phyloP scores from a whole-genome alignment of 805 yeast genomes.

The Naumovozyma castellii region DNA sequence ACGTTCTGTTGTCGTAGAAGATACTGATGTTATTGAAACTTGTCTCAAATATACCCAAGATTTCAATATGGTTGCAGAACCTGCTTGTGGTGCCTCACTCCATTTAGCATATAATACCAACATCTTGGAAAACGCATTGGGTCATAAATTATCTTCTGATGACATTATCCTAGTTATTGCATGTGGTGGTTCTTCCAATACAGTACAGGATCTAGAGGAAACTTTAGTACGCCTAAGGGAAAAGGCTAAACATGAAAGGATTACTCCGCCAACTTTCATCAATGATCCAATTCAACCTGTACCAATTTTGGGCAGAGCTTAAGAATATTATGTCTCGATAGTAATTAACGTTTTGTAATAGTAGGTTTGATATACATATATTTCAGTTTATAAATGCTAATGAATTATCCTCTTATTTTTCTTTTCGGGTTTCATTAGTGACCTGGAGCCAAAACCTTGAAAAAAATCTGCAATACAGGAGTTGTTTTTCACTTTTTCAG shows the following conservation, averaged over 20 bases:
- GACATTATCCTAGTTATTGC: constrained; percentile 46
- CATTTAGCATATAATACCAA: constrained; percentile 38
- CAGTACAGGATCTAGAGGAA: constrained; percentile 23
- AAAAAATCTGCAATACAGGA: no score
- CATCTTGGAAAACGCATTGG: constrained; percentile 10
- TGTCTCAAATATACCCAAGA: constrained; percentile 42
- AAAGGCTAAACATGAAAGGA: not conserved
- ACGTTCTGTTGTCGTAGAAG: constrained; percentile 38
- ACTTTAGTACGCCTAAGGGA: constrained; percentile 1
- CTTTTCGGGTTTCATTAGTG: no score
- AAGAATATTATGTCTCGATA: not conserved
- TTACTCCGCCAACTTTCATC: not conserved
- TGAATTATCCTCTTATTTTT: no score
- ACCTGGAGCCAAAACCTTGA: no score
- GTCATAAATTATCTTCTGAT: constrained; percentile 22
- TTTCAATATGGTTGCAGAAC: constrained; percentile 48
- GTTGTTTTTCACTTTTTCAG: no score
- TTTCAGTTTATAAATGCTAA: no score
- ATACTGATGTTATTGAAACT: constrained; percentile 46
- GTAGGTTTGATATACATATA: no score
- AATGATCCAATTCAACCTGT: not conserved
- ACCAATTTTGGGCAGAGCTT: not conserved
- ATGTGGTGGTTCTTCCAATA: constrained; percentile 46
- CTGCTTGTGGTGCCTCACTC: constrained; percentile 66
- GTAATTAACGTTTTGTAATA: not conserved